Conservation (phyloP, 2,329 filamentous ascomycete genomes). For the Colletotrichum orbiculare region DNA sequence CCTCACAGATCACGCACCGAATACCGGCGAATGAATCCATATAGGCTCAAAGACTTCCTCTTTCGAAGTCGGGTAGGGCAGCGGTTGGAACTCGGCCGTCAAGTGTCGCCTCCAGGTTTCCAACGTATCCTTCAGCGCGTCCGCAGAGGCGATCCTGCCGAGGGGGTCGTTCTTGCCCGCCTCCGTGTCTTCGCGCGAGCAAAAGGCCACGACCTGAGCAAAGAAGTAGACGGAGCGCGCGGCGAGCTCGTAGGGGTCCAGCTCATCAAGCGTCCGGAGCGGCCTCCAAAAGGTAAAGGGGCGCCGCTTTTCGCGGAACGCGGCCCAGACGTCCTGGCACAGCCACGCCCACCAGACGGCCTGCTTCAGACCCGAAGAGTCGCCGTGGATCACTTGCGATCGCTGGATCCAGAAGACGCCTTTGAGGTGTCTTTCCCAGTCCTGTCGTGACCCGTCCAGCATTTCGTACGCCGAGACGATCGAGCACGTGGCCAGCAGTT, state of each 20-base stretch:
- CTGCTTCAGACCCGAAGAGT: slow-evolving; percentile 64
- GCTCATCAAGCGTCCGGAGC: slow-evolving; percentile 55
- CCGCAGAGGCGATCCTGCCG: slow-evolving; percentile 56
- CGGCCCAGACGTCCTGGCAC: slow-evolving; percentile 73
- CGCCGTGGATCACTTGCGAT: slow-evolving; percentile 70
- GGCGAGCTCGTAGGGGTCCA: slow-evolving; percentile 65
- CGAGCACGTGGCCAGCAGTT: slow-evolving; percentile 68
- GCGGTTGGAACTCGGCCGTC: slow-evolving; percentile 55
- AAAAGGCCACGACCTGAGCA: slow-evolving; percentile 68
- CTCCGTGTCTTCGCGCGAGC: slow-evolving; percentile 50
- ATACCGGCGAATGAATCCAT: slow-evolving; percentile 37
- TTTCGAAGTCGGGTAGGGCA: slow-evolving; percentile 43
- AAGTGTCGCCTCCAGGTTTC: slow-evolving; percentile 60
- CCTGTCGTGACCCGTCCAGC: slow-evolving; percentile 65
- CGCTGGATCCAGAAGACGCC: slow-evolving; percentile 75
- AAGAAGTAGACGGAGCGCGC: slow-evolving; percentile 65
- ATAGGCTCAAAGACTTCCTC: slow-evolving; percentile 35
- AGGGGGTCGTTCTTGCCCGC: slow-evolving; percentile 47
- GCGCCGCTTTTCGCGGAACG: slow-evolving; percentile 67
- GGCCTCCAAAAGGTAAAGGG: slow-evolving; percentile 70
- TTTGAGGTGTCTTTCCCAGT: slow-evolving; percentile 71
- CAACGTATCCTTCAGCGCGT: slow-evolving; percentile 58
- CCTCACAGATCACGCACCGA: slow-evolving; percentile 29
- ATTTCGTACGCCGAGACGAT: slow-evolving; percentile 75
- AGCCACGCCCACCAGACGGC: slow-evolving; percentile 76